phyloP scores from a whole-genome alignment of 2,329 filamentous ascomycete species.

The Pseudocercospora macadamiae region DNA sequence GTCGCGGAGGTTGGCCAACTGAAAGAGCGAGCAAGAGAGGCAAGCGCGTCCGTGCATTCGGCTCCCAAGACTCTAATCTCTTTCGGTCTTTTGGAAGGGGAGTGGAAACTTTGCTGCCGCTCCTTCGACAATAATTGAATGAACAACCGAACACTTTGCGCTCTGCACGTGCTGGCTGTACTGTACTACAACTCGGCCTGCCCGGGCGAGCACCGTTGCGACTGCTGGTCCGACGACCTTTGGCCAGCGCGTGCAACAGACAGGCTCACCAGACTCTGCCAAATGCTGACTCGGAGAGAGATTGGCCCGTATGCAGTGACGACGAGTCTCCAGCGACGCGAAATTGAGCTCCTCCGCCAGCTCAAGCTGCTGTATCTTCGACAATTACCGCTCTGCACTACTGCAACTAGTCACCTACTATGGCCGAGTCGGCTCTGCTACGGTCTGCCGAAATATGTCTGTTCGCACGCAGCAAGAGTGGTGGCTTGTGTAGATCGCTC shows the following conservation, averaged over 20 bases:
- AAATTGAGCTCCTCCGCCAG: conserved; percentile 5
- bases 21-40: background rate
- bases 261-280: conserved; percentile 4
- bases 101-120: background rate
- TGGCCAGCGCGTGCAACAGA: conserved; percentile 12
- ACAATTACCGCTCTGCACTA: background rate
- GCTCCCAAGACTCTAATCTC: conserved; percentile 12
- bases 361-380: conserved; percentile 6
- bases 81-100: background rate
- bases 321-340: background rate
- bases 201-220: too few relatives aligned
- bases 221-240: background rate
- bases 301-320: conserved; percentile 7
- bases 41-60: conserved; percentile 6
- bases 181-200: too few relatives aligned
- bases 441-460: conserved; percentile 5
- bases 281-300: conserved; percentile 16
- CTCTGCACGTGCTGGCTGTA: background rate
- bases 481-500: background rate
- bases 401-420: background rate
- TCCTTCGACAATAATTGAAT: background rate
- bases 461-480: background rate
- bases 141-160: too few relatives aligned
- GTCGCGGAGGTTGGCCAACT: conserved; percentile 1
- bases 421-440: background rate